A percentile compares a stretch with the other conserved stretches of the same genome.
phyloP scores from a whole-genome alignment of 2,329 filamentous ascomycete genomes.

The Colletotrichum sp. region DNA sequence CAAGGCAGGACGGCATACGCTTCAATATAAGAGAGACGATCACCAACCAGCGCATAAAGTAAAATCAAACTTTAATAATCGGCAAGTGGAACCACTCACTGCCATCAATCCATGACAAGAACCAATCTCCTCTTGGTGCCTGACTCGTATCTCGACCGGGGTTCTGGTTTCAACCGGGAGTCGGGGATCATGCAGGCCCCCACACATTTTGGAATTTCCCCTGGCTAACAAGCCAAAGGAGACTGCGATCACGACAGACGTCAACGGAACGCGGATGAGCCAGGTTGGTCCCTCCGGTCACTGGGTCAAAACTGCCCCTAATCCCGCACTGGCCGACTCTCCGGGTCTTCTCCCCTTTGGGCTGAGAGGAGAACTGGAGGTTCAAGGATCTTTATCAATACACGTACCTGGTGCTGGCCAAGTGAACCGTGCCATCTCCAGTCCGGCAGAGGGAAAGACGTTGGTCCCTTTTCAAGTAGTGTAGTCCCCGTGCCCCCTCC shows the following conservation, averaged over 20 bases:
- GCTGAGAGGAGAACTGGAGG: neutral
- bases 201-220: constrained; percentile 1
- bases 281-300: constrained; percentile 10
- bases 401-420: neutral
- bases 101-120: neutral
- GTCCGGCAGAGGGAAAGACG: neutral
- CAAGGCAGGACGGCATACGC: neutral
- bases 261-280: neutral
- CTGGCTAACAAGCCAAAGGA: neutral
- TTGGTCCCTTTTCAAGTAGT: constrained; percentile 11
- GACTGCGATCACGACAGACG: constrained; percentile 14
- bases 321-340: constrained; percentile 9
- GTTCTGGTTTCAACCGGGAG: constrained; percentile 15
- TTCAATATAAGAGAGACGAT: constrained; percentile 8
- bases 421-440: constrained; percentile 10
- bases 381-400: constrained; percentile 6
- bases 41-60: constrained; percentile 16
- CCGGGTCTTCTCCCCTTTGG: constrained; percentile 3
- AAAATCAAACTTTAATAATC: constrained; percentile 18
- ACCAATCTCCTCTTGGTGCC: constrained; percentile 9
- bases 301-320: constrained; percentile 12
- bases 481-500: constrained; percentile 1
- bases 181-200: constrained; percentile 1
- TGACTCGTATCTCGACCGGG: constrained; percentile 16
- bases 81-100: constrained; percentile 14